These are phyloP conservation scores for Epichloe glyceriae DNA, from an alignment of 2,329 filamentous ascomycete genomes.

Conservation along the genomic window DNA sequence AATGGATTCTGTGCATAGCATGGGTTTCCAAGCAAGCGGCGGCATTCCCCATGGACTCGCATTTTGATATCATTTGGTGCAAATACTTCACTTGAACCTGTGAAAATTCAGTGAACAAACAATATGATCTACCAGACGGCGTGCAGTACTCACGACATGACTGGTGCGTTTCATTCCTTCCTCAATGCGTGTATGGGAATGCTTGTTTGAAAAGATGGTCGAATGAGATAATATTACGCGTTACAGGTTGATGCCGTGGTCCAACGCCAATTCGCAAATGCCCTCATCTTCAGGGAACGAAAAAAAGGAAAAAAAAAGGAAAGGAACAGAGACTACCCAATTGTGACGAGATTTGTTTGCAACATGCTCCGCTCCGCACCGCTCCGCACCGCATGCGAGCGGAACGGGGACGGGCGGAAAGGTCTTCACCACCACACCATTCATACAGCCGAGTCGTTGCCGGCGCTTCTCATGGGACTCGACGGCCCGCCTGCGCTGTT, in stretches of 20 bases:
- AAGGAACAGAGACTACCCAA: not conserved
- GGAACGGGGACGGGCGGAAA: not conserved
- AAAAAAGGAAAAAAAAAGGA: not conserved
- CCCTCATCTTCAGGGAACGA: not conserved
- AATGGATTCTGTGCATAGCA: not conserved
- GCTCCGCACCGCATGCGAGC: not conserved
- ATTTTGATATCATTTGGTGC: not conserved
- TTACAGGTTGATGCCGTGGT: not conserved
- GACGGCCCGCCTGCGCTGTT: not conserved
- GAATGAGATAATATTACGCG: not conserved
- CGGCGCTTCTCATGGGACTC: not conserved
- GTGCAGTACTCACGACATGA: too few relatives aligned
- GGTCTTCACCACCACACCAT: not conserved
- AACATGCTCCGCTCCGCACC: not conserved
- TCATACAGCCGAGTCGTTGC: conserved; percentile 23
- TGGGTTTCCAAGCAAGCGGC: not conserved
- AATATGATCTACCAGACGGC: too few relatives aligned
- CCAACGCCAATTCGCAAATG: not conserved
- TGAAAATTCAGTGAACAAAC: too few relatives aligned
- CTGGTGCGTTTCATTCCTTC: not conserved
- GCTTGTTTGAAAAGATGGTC: not conserved
- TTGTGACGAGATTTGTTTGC: not conserved
- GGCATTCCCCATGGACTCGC: too few relatives aligned
- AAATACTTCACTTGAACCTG: not conserved
- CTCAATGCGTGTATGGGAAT: not conserved